Evolutionary conservation across 2,329 filamentous ascomycete species (phyloP), one percentile per base, ranked within the genome.

Genomic region (Penicillium sp.): DNA sequence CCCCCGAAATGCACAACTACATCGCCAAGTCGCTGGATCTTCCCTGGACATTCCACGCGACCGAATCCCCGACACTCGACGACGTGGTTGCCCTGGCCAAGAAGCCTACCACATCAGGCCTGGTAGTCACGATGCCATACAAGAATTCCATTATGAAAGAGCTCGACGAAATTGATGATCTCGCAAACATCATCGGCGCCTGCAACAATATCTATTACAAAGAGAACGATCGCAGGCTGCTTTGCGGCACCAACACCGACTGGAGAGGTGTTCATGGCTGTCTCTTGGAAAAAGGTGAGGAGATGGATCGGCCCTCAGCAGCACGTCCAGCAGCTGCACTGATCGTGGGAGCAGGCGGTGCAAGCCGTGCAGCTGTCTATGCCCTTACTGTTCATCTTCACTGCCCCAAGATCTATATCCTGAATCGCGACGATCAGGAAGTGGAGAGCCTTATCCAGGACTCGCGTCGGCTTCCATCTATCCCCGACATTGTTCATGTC

Each of bases 401-500:
- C 50, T 61, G 56, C n/a, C 51, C 47, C 2, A 59, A 50, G 2
- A 61, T 65, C 13, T 63, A 63, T 19, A 50, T 65, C 9, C n/a
- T 65, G 46, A 65, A 63, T 18, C 58, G 62, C 2, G 58, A 79
- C 14, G 58, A 72, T 71, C 75, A 80, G 4, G 62, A 65, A 31
- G 62, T 63, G 9, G 35, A 35, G 16, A 41, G 41, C 43, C 60
- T 65, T 31, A 61, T 61, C 16, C 27, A 49, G 4, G 62, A 65
- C 35, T 56, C 60, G 3, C 31, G 44, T 5, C 50, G 54, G 6
- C 56, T 63, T n/a, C 58, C 62, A 3, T 18, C 3, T 9, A 16
- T 50, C n/a, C 60, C 62, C 6, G 49, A 53, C 2, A 57, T 65
- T 10, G 41, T 61, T 7, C 60, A 63, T 18, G 50, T 65, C 19